Base-by-base conservation (phyloP, 768 basidiomycete species). In the Tricholoma terreum region DNA sequence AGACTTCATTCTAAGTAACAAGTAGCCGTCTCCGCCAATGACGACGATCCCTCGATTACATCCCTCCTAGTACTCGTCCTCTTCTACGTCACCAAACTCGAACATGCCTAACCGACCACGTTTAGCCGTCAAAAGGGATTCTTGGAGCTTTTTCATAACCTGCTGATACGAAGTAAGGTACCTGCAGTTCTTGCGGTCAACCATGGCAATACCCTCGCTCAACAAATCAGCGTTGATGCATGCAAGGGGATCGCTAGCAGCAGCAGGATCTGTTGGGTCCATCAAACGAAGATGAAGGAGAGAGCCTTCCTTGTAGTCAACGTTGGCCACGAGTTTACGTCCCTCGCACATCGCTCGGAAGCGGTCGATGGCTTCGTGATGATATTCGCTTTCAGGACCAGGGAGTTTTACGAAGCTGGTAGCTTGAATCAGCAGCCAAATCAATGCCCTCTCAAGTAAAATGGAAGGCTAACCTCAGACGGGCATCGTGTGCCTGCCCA, bases 241-340 rank as follows among this genome's bases (percentile, higher is more conserved):
- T 8, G 87, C 82, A 10, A 84, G 71, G 1, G 89, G 87, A 63
- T 94, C 87, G 19, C 83, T 74, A 4, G 83, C 79, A 5, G 84
- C 80, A 7, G 78, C 72, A 2, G 90, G 85, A 72, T 94, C 89
- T 22, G 78, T 69, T 1, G 96, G 91, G 68, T 98, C 95, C 59
- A 97, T 96, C 34, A 99, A 84, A 49, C 96, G 90, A 54, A 99
- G 83, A 71, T 97, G 94, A 27, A 95, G 77, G 1, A 87, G 65
- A 19, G 80, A 63, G 22, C 90, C 88, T 65, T 97, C 96, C 65
- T 79, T 86, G 66, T 88, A 82, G 71, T 99, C 97, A 57, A 94
- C 77, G 73, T 95, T 98, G n/a, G 94, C 97, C 50, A 98, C 77
- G n/a, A 98, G 80, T 67, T 94, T 94, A 53, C 94, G 88, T n/a